Conservation (phyloP, 2,329 filamentous ascomycete species). For the Conoideocrella luteorostrata region DNA sequence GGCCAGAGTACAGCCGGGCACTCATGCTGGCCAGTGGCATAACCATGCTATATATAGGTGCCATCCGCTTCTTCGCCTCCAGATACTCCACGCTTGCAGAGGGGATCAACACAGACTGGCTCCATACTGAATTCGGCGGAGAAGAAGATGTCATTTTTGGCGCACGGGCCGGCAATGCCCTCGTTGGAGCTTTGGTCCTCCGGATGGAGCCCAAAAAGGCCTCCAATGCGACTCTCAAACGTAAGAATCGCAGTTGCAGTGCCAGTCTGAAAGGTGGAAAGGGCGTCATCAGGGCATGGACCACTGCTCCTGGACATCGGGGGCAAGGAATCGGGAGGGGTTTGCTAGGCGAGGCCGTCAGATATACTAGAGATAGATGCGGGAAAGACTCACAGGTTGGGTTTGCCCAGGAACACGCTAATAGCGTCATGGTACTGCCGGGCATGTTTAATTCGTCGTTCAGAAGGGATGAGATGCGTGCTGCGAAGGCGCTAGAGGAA, state of each 20-base stretch:
- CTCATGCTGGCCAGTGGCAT: slow-evolving; percentile 54
- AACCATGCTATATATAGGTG: slow-evolving; percentile 56
- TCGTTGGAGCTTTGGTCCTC: slow-evolving; percentile 67
- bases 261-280: slow-evolving; percentile 49
- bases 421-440: slow-evolving; percentile 59
- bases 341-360: slow-evolving; percentile 67
- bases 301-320: slow-evolving; percentile 63
- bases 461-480: slow-evolving; percentile 51
- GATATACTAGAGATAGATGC: slow-evolving; percentile 59
- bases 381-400: slow-evolving; percentile 61
- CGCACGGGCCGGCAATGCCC: slow-evolving; percentile 58
- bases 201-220: slow-evolving; percentile 46
- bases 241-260: slow-evolving; percentile 31
- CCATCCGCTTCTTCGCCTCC: slow-evolving; percentile 52
- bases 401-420: slow-evolving; percentile 73
- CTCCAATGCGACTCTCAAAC: slow-evolving; percentile 15
- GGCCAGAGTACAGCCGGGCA: slow-evolving; percentile 44
- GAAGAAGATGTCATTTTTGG: slow-evolving; percentile 56
- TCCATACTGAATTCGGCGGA: slow-evolving; percentile 34
- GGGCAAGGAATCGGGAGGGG: slow-evolving; percentile 65
- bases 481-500: slow-evolving; percentile 44
- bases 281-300: slow-evolving; percentile 77
- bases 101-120: slow-evolving; percentile 54
- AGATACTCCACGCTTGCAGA: slow-evolving; percentile 61
- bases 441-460: slow-evolving; percentile 56